Percentiles rank a stretch among this genome's conserved stretches.
Conservation (phyloP, 2,329 filamentous ascomycete species). For the Alternaria longipes region DNA sequence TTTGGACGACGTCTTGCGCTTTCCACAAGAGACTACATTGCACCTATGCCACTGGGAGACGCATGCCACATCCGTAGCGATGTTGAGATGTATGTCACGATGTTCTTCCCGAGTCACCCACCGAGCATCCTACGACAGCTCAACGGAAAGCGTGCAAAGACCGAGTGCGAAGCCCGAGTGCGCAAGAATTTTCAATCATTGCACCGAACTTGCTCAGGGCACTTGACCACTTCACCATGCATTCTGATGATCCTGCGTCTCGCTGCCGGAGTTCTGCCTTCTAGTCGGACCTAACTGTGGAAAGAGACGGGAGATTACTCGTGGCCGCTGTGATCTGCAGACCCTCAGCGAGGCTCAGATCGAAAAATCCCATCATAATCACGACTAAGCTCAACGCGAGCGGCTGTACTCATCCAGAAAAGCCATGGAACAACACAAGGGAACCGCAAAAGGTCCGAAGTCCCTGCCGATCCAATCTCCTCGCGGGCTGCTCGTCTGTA, state of each 20-base stretch:
- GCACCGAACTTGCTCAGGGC: background rate
- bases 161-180: background rate
- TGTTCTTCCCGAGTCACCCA: background rate
- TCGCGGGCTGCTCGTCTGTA: background rate
- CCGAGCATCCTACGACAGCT: background rate
- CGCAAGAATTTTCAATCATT: background rate
- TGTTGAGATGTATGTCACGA: background rate
- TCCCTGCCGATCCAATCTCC: conserved; percentile 17
- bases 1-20: background rate
- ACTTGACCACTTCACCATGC: conserved; percentile 1
- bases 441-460: conserved; percentile 17
- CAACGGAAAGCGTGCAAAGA: background rate
- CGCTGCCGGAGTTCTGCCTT: conserved; percentile 2
- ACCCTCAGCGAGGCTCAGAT: background rate
- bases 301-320: conserved; percentile 4
- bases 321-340: conserved; percentile 2
- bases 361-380: background rate
- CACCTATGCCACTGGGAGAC: background rate
- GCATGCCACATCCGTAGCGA: background rate
- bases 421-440: conserved; percentile 13
- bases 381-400: conserved; percentile 11
- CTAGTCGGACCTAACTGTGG: conserved; percentile 1
- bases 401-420: conserved; percentile 10
- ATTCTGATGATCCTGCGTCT: background rate
- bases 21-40: background rate